Base-by-base conservation (phyloP, 2,329 filamentous ascomycete species). In the Fusarium piperis region DNA sequence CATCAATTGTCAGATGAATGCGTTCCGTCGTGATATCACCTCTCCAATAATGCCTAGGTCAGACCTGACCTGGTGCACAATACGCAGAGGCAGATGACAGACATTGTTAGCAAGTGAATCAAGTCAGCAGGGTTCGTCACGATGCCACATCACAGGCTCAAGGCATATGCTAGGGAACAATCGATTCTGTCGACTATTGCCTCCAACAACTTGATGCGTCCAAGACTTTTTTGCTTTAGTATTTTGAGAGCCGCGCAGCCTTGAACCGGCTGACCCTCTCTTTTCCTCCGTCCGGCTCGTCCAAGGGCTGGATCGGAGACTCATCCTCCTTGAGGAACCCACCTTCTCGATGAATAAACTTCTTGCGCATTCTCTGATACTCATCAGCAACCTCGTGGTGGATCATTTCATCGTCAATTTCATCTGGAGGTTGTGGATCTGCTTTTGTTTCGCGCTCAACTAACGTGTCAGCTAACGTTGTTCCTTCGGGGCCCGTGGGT, bases 281-380 rank as follows among this genome's bases (percentile, higher is more conserved):
- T 56, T 85, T 85, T 2, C 87, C 88, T 48, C 90, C 89, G 55
- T 91, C 88, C 28, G 88, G 86, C 74, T 94, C 90, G 60, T 91
- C 90, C 48, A 94, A 84, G 2, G 92, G 89, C 59, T 92, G 87
- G 52, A 90, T 88, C 18, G 88, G 88, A 59, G 89, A 86, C 66
- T 94, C 90, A 65, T 93, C 89, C 74, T 94, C 89, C 64, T 89
- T 88, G 75, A 92, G 83, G 79, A 97, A 97, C 4, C 94, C 94
- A 58, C 94, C 94, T 75, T 96, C 90, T 74, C 91, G 88, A 73
- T 94, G 90, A 60, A 98, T 94, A 81, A 97, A 91, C 76, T 89
- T 89, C 78, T 95, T 97, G 20, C 95, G 92, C 80, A 93, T 86
- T 48, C 89, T 90, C 79, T 97, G 92, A 80, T 97, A 97, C 78